Base-by-base conservation (phyloP, 2,329 filamentous ascomycete genomes). In the Epichloe baconii region DNA sequence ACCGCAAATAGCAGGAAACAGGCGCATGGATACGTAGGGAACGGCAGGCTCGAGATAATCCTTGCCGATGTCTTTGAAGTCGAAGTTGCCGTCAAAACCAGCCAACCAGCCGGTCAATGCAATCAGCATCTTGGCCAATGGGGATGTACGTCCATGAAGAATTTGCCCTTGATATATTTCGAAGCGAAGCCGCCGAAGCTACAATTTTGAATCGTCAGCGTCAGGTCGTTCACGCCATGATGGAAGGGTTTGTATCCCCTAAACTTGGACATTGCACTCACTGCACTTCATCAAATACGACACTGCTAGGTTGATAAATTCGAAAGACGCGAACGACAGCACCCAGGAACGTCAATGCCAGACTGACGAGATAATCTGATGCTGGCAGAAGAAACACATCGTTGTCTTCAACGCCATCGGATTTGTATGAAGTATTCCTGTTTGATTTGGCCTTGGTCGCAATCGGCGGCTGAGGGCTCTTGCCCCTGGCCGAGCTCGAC, bases 141-240 rank as follows among this genome's bases (percentile, higher is more conserved):
- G 93, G 93, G 93, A 66, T 98, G 93, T n/a, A 98, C 93, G 66
- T 98, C 93, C 93, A 98, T 98, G 70, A 98, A 98, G 79, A 98
- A 98, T 67, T 79, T 85, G 64, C 93, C 93, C 76, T 98, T 97
- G 78, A 98, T 97, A 70, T 98, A 98, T 71, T 98, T 98, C 61
- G 86, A 88, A 57, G 93, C 93, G 66, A 98, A 98, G 47, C 93
- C 93, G 67, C 93, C 93, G 68, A 98, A 98, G 71, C 89, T 95
- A 63, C 37, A n/a, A n/a, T n/a, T 38, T 26, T 37, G 15, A 38
- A 11, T 1, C 31, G 31, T 49, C 41, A 49, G 41, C 19, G 34
- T 3, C 19, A 23, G 19, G 10, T 42, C 17, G 43, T 40, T 31
- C 21, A 31, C 5, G 11, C 36, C 17, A 26, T 5, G 12, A 47